Evolutionary conservation across 495 filamentous ascomycete genomes (phyloP).

Genomic region (Aspergillus nidulans): DNA sequence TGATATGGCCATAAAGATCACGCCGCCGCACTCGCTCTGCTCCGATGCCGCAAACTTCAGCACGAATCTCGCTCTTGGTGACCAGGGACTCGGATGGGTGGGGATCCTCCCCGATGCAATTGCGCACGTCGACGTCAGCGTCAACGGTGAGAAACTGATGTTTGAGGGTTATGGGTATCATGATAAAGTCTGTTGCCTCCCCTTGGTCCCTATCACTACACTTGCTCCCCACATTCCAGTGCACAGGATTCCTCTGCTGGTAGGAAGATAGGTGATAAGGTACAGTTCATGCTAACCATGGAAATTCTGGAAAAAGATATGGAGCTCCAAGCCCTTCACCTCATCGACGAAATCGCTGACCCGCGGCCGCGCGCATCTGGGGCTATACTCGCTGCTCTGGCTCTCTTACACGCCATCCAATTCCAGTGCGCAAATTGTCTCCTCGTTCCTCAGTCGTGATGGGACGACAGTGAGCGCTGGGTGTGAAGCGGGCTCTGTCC

Average conservation of each 20-base stretch:
- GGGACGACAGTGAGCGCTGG: slow-evolving; percentile 15
- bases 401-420: slow-evolving; percentile 21
- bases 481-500: slow-evolving; percentile 15
- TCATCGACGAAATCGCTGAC: slow-evolving; percentile 22
- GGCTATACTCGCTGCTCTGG: slow-evolving; percentile 38
- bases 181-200: slow-evolving; percentile 28
- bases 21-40: slow-evolving; percentile 1
- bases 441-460: slow-evolving; percentile 28
- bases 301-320: slow-evolving; percentile 9
- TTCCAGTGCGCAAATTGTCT: slow-evolving; percentile 2
- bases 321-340: slow-evolving; percentile 18
- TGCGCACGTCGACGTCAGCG: slow-evolving; percentile 24
- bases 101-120: slow-evolving; percentile 30
- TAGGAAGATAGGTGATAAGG: no score
- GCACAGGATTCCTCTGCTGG: no score
- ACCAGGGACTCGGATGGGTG: slow-evolving; percentile 29
- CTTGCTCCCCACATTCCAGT: no score
- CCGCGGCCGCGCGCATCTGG: slow-evolving; percentile 40
- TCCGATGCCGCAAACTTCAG: not conserved
- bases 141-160: slow-evolving; percentile 21
- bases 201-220: not conserved
- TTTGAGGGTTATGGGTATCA: slow-evolving; percentile 39
- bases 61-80: slow-evolving; percentile 16
- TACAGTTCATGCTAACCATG: no score
- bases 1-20: not conserved